Base-by-base conservation (phyloP, 768 basidiomycete species). In the Vararia minispora region DNA sequence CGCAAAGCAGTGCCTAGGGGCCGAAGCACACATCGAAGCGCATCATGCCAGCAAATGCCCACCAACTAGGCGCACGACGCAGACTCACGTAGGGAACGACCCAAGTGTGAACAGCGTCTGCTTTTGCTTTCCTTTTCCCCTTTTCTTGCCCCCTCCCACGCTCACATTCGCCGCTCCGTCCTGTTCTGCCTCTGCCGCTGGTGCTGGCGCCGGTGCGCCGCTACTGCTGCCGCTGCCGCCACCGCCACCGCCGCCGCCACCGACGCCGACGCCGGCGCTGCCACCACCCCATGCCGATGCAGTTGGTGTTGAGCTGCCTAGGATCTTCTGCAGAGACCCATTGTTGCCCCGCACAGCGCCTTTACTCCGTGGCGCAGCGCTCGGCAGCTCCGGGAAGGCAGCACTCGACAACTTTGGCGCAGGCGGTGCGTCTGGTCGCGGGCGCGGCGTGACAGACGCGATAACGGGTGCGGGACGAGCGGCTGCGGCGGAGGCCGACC, bases 101-200 rank as follows among this genome's bases (percentile, higher is more conserved):
- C 74, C 72, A 28, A 76, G 42, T 16, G 66, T 87, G 50, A 89
- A 90, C 46, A 91, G 57, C 7, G 76, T 88, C 66, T 89, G 83
- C 60, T 89, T 89, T 55, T 76, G 74, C 58, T 88, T 87, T 1
- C 76, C 76, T 53, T 88, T 90, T 0, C 73, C 71, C 58, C 85
- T 88, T 67, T 76, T 84, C 24, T 73, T 74, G 48, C 74, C 79
- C 0, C n/a, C n/a, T n/a, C n/a, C n/a, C n/a, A n/a, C n/a, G n/a
- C n/a, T n/a, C n/a, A 46, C 53, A 14, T 36, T 42, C 16, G 33
- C 44, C 47, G 46, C 37, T 36, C 37, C 41, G 11, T 21, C 40
- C 21, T 35, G 48, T 41, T 27, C 46, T 18, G 40, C 48, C 20
- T 37, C 37, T 10, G 38, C 39, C 29, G 37, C 38, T 27, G 40